Percentiles rank a stretch among this genome's conserved stretches.
Conservation (phyloP, 2,329 filamentous ascomycete genomes). For the Fusarium cicatricum region DNA sequence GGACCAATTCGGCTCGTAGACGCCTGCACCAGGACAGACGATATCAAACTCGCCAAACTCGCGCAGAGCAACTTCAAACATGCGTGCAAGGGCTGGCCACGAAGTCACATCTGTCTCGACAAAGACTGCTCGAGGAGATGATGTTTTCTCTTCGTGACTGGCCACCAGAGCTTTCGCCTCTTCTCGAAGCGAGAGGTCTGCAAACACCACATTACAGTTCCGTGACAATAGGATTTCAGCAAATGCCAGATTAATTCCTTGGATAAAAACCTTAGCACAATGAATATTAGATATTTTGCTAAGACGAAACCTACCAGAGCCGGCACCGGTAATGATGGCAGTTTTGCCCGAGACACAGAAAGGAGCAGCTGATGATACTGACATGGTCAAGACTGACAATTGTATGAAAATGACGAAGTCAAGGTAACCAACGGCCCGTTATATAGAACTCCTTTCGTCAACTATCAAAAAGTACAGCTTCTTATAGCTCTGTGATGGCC, state of each 20-base stretch:
- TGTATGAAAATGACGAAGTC: background rate
- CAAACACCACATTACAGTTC: conserved; percentile 56
- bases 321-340: conserved; percentile 33
- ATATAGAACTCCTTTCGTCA: background rate
- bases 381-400: conserved; percentile 7
- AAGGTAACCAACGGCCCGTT: background rate
- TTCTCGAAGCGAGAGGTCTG: conserved; percentile 53
- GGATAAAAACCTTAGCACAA: background rate
- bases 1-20: conserved; percentile 56
- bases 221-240: conserved; percentile 52
- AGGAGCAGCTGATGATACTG: background rate
- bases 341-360: conserved; percentile 37
- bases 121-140: conserved; percentile 49
- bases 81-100: conserved; percentile 49
- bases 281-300: background rate
- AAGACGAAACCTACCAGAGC: conserved; percentile 9
- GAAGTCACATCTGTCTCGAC: conserved; percentile 55
- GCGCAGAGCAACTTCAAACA: conserved; percentile 46
- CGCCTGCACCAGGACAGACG: conserved; percentile 56
- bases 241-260: conserved; percentile 47
- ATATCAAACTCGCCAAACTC: conserved; percentile 53
- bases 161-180: conserved; percentile 50
- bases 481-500: too few relatives aligned
- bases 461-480: too few relatives aligned
- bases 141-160: conserved; percentile 25